These are phyloP conservation scores for Solanum lycopersicoides DNA, from an alignment of 257 asterid genomes.

Conservation along the genomic window DNA sequence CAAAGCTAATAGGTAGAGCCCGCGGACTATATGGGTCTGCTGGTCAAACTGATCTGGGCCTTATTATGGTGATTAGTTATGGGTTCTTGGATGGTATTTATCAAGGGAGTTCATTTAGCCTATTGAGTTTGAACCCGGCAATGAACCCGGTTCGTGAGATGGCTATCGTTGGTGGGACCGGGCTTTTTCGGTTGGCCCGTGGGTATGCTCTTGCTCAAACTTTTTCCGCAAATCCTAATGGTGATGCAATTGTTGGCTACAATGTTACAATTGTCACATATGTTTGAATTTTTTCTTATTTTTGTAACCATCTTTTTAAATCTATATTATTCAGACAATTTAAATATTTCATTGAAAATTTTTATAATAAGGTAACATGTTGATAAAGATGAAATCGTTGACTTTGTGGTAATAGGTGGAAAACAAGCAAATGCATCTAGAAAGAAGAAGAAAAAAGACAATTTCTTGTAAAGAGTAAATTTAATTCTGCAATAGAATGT, in stretches of 20 bases:
- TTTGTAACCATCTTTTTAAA: background rate
- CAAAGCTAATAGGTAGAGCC: slow-evolving; percentile 60
- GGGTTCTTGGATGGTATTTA: slow-evolving; percentile 54
- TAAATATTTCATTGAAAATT: background rate
- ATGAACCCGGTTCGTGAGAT: slow-evolving; percentile 45
- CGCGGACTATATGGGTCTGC: slow-evolving; percentile 74
- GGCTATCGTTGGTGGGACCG: slow-evolving; percentile 84
- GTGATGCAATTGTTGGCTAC: slow-evolving; percentile 37
- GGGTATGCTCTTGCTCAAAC: slow-evolving; percentile 71
- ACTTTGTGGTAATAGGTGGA: background rate
- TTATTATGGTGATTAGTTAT: slow-evolving; percentile 52
- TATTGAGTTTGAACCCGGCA: slow-evolving; percentile 44
- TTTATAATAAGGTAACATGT: background rate
- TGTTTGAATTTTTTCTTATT: background rate
- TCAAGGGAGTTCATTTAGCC: slow-evolving; percentile 66
- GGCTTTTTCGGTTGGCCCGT: slow-evolving; percentile 63
- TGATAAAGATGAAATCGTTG: background rate
- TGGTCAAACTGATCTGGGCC: slow-evolving; percentile 43
- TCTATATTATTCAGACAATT: background rate
- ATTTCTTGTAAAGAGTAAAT: background rate
- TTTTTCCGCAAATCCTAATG: slow-evolving; percentile 8
- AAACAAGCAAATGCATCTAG: background rate
- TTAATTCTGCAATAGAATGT: background rate
- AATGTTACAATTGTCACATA: slow-evolving; percentile 14
- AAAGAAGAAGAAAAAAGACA: background rate